These are phyloP conservation scores for Populus euphratica DNA, from an alignment of 345 rosid species.

Conservation along the genomic window DNA sequence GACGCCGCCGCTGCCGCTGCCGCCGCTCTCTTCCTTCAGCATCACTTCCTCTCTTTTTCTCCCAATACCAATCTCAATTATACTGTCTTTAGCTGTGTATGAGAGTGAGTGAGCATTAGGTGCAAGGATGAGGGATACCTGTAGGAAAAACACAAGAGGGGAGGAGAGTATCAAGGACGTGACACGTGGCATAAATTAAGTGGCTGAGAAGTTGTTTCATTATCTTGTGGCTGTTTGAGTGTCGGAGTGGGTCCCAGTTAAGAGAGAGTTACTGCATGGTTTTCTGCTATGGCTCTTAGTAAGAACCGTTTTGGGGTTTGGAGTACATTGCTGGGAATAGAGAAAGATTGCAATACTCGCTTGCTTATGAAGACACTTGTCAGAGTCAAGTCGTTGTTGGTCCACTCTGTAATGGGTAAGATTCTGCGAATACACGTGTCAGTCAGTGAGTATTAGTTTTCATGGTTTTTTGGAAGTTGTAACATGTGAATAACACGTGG, in stretches of 20 bases:
- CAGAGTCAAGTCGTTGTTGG: not conserved
- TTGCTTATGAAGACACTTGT: not conserved
- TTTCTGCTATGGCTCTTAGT: slow-evolving; percentile 20
- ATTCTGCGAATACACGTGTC: slow-evolving; percentile 4
- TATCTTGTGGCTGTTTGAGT: too few species aligned
- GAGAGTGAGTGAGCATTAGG: not conserved
- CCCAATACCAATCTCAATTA: too few species aligned
- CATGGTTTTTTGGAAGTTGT: not conserved
- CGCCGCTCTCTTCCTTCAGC: too few species aligned
- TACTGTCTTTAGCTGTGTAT: not conserved
- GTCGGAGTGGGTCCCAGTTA: too few species aligned
- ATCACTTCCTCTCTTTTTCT: not conserved
- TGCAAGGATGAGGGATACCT: slow-evolving; percentile 3
- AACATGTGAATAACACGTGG: not conserved
- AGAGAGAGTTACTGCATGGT: not conserved
- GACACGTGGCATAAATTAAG: too few species aligned
- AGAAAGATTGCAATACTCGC: not conserved
- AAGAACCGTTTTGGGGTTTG: not conserved
- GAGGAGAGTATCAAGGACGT: too few species aligned
- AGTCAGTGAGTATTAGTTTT: not conserved
- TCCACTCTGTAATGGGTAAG: not conserved
- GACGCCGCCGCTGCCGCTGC: slow-evolving; percentile 17
- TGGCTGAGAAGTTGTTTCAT: too few species aligned
- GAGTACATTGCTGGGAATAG: not conserved
- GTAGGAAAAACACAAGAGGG: not conserved